phyloP scores from a whole-genome alignment of 768 basidiomycete genomes.

The Xerocomellus chrysenteron region DNA sequence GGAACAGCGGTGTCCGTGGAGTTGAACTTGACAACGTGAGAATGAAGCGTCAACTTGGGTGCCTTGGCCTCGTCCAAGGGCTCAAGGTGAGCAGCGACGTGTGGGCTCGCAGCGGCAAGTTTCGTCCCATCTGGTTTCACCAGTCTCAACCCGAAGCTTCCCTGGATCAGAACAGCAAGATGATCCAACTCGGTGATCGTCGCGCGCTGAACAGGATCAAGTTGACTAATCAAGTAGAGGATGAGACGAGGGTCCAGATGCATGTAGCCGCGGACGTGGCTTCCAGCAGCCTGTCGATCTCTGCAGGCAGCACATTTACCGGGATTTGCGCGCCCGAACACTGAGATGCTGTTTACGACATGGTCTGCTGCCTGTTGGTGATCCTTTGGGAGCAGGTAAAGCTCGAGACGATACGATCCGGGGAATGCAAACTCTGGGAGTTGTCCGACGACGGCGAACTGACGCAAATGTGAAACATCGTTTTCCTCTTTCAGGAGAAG shows the following conservation, averaged over 20 bases:
- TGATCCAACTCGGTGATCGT: slow-evolving; percentile 2
- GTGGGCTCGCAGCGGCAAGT: slow-evolving; percentile 7
- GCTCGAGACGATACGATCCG: slow-evolving; percentile 22
- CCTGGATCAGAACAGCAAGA: not conserved
- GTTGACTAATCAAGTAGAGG: slow-evolving; percentile 8
- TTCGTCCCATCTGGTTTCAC: slow-evolving; percentile 10
- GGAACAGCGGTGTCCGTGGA: not conserved
- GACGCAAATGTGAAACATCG: not conserved
- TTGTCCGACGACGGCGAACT: slow-evolving; percentile 1
- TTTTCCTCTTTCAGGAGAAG: slow-evolving; percentile 5
- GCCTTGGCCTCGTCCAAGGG: slow-evolving; percentile 2
- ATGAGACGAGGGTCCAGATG: slow-evolving; percentile 12
- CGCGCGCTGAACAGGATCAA: not conserved
- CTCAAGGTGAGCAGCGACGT: not conserved
- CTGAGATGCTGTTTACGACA: slow-evolving; percentile 16
- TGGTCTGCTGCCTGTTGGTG: not conserved
- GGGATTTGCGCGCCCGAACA: slow-evolving; percentile 8
- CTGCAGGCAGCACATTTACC: slow-evolving; percentile 11
- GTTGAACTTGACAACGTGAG: slow-evolving; percentile 1
- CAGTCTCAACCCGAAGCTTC: slow-evolving; percentile 11
- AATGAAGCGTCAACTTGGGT: slow-evolving; percentile 16
- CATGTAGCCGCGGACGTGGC: slow-evolving; percentile 15
- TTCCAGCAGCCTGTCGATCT: slow-evolving; percentile 10
- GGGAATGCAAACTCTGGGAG: slow-evolving; percentile 18
- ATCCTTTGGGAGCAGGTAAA: slow-evolving; percentile 9